These are phyloP conservation scores for Candida sp. DNA, from an alignment of 1,139 yeast species.

Conservation along the genomic window DNA sequence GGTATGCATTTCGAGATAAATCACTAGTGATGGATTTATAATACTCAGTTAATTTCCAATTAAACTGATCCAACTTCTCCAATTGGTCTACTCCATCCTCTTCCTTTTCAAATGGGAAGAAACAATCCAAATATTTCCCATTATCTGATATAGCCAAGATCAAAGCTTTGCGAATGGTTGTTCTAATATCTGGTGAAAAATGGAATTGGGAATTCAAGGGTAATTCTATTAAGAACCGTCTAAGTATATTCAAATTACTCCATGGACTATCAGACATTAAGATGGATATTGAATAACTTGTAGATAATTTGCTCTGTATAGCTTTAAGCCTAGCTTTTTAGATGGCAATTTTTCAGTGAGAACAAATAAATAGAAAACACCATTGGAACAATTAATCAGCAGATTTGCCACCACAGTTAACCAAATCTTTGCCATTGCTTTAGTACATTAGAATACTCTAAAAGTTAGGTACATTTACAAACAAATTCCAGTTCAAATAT, in stretches of 20 bases:
- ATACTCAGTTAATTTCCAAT: conserved; percentile 33
- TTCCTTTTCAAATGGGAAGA: conserved; percentile 43
- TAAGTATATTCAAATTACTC: conserved; percentile 9
- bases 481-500: not conserved
- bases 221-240: conserved; percentile 29
- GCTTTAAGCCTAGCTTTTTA: too few species aligned
- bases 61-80: conserved; percentile 29
- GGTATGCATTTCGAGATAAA: conserved; percentile 33
- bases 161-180: conserved; percentile 46
- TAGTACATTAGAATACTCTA: too few species aligned
- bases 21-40: conserved; percentile 15
- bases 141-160: conserved; percentile 48
- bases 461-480: too few species aligned
- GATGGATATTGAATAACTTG: too few species aligned
- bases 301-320: too few species aligned
- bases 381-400: too few species aligned
- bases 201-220: conserved; percentile 34
- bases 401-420: too few species aligned
- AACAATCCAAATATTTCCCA: conserved; percentile 46
- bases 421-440: too few species aligned
- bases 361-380: too few species aligned
- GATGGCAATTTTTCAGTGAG: conserved; percentile 1
- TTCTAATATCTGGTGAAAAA: conserved; percentile 30
- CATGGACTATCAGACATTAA: conserved; percentile 1
- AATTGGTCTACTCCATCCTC: conserved; percentile 7